A percentile compares a stretch with the other conserved stretches of the same genome.
Evolutionary conservation across 306 rosid species (phyloP).

Genomic region (Ammopiptanthus mongolicus): DNA sequence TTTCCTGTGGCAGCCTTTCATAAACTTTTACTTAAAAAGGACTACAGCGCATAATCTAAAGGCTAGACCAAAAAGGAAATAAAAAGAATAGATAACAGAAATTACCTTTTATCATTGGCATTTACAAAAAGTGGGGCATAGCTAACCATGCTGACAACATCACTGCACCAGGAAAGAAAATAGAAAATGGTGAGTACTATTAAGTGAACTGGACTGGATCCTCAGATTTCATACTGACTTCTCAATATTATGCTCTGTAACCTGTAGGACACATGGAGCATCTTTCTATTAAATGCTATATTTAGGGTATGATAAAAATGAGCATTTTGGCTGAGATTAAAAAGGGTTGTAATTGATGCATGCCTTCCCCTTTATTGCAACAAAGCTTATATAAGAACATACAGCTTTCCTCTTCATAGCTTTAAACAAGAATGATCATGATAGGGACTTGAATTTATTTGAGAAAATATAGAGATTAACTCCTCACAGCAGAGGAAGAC

Average conservation of each 20-base stretch:
- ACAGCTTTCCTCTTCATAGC: too few relatives aligned
- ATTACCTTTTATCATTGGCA: constrained; percentile 67
- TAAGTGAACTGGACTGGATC: constrained; percentile 11
- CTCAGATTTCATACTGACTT: constrained; percentile 1
- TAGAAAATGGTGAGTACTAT: constrained; percentile 18
- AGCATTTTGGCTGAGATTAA: not conserved
- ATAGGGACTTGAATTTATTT: too few relatives aligned
- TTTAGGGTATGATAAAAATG: not conserved
- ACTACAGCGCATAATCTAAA: not conserved
- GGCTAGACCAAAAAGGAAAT: not conserved
- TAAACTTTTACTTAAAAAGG: not conserved
- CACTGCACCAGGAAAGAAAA: constrained; percentile 48
- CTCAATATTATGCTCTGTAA: not conserved
- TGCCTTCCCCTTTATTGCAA: not conserved
- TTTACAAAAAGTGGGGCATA: constrained; percentile 97
- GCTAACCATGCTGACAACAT: constrained; percentile 72
- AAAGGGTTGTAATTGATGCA: not conserved
- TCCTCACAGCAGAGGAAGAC: too few relatives aligned
- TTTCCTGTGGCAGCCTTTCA: not conserved
- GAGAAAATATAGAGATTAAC: too few relatives aligned
- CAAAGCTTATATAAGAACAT: not conserved
- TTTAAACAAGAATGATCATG: not conserved
- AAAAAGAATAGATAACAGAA: not conserved
- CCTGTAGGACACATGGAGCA: not conserved
- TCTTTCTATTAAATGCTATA: not conserved